Conservation (phyloP, 805 yeast species). For the Metschnikowia corniflorae region DNA sequence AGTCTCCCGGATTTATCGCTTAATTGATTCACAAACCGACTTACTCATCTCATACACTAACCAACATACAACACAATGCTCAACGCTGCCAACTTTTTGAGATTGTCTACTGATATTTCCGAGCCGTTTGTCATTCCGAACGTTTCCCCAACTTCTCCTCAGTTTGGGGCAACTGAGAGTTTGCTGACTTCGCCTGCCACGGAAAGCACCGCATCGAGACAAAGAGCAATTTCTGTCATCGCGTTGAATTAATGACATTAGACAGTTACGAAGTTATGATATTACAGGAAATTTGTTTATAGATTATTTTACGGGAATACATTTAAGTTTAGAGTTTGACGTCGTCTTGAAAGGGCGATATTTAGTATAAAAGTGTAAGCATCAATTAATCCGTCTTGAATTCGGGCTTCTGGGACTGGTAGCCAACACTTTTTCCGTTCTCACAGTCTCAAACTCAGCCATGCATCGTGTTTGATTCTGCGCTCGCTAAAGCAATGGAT, state of each 20-base stretch:
- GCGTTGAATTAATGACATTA: slow-evolving; percentile 27
- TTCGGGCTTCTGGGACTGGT: too few relatives aligned
- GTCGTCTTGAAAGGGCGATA: too few relatives aligned
- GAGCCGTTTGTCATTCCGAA: slow-evolving; percentile 65
- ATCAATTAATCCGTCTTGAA: too few relatives aligned
- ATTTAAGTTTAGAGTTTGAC: too few relatives aligned
- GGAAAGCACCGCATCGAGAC: slow-evolving; percentile 16
- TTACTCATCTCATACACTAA: background rate
- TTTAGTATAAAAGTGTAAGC: too few relatives aligned
- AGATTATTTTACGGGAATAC: too few relatives aligned
- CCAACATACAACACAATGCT: slow-evolving; percentile 9
- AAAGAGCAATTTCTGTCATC: slow-evolving; percentile 24
- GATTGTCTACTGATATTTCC: slow-evolving; percentile 52
- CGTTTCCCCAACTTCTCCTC: slow-evolving; percentile 52
- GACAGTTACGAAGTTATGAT: too few relatives aligned
- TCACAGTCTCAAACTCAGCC: too few relatives aligned
- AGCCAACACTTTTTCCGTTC: too few relatives aligned
- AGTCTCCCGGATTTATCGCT: too few relatives aligned
- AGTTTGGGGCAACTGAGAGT: slow-evolving; percentile 9
- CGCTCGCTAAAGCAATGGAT: slow-evolving; percentile 30
- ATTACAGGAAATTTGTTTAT: too few relatives aligned
- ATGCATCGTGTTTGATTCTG: too few relatives aligned
- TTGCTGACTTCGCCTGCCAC: slow-evolving; percentile 9
- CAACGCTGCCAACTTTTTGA: slow-evolving; percentile 41
- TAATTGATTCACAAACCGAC: background rate